phyloP scores from a whole-genome alignment of 768 basidiomycete genomes.

The Boletus eberwhitei region DNA sequence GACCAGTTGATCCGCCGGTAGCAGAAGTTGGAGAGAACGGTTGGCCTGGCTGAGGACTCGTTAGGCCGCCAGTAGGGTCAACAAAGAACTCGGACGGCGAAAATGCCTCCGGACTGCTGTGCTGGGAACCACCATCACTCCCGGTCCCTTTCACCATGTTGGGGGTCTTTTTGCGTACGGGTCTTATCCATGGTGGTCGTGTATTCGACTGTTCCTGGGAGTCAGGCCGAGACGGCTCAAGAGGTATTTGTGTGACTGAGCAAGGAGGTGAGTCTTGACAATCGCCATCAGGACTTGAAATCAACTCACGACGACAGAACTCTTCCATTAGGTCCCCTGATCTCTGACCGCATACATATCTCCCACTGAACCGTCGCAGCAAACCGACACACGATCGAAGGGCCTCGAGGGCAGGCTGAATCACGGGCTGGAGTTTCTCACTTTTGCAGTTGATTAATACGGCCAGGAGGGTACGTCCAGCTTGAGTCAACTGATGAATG shows the following conservation, averaged over 20 bases:
- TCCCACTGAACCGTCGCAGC: constrained; percentile 83
- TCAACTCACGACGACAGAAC: constrained; percentile 76
- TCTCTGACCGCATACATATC: constrained; percentile 88
- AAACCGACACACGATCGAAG: constrained; percentile 85
- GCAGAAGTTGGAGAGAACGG: constrained; percentile 23
- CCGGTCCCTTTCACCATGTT: constrained; percentile 41
- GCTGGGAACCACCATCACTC: constrained; percentile 44
- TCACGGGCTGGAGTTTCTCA: constrained; percentile 70
- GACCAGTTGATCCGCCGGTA: constrained; percentile 13
- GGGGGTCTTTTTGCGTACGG: constrained; percentile 75
- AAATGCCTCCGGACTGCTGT: constrained; percentile 61
- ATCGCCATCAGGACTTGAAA: background rate
- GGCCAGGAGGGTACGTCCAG: constrained; percentile 86
- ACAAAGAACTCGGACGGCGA: constrained; percentile 62
- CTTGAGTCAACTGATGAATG: constrained; percentile 92
- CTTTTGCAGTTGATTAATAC: constrained; percentile 85
- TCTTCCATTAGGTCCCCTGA: constrained; percentile 94
- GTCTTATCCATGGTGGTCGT: constrained; percentile 86
- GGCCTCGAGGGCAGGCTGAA: constrained; percentile 80
- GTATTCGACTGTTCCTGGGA: constrained; percentile 42
- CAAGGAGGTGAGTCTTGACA: constrained; percentile 10
- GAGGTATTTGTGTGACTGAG: constrained; percentile 79
- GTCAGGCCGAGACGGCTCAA: constrained; percentile 63
- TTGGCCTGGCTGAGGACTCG: constrained; percentile 25
- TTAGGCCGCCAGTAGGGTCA: constrained; percentile 35